Evolutionary conservation across 1,284 basidiomycete species (phyloP), one percentile per base, ranked within the genome.

Genomic region (Pseudozyma thailandica): DNA sequence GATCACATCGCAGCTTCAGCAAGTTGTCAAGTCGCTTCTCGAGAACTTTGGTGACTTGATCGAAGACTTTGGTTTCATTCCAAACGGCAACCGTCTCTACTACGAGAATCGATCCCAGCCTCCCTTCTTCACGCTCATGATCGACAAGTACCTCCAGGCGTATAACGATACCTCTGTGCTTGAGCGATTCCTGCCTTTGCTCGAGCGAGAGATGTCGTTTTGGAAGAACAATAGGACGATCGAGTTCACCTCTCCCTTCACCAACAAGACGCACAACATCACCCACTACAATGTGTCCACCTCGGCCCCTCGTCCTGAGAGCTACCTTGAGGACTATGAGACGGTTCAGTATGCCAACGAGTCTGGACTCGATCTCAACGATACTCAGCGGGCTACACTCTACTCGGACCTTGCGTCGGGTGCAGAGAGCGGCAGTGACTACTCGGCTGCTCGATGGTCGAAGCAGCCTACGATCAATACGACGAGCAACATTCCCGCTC

Each of bases 41-140:
- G 61, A 77, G 20, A 79, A 79, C 50, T 78, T 78, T 59, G 68
- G 62, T 18, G 94, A 95, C 85, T 94, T 96, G 78, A 93, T 95
- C 92, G 93, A 96, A 78, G 89, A 94, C 79, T 85, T 96, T 55
- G 93, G 93, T 0, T 97, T 95, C 84, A 90, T 97, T 70, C 93
- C 93, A 2, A 97, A 96, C 78, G 94, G 94, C 13, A 93, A 92
- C 15, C 87, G 91, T 4, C 89, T 89, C 47, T 92, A 92, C 74
- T 80, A 95, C 84, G 84, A 95, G 66, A 88, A 94, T 79, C 88
- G 93, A 49, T 94, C 92, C 25, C 93, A 96, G 82, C 93, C 93
- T 9, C 93, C 93, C 4, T 80, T 94, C 31, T 73, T 78, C 46
- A 68, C 66, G 3, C 56, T 90, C 86, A 91, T 91, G 90, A 84